These are phyloP conservation scores for Solanum paucissectum DNA, from an alignment of 257 asterid genomes.

Conservation along the genomic window DNA sequence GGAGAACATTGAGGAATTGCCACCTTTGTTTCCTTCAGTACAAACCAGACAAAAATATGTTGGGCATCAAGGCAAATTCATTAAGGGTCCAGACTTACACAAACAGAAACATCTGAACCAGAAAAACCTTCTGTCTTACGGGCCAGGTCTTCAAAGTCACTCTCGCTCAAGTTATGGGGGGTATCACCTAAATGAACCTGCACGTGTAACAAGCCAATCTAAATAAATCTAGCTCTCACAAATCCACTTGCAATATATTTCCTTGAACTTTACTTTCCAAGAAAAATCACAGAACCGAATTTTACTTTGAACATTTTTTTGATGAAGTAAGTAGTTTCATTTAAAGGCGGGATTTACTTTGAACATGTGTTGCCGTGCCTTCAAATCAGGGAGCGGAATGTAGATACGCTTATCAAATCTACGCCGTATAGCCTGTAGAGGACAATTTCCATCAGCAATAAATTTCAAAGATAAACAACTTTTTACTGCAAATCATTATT, in stretches of 20 bases:
- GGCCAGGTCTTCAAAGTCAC: conserved; percentile 39
- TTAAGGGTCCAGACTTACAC: conserved; percentile 21
- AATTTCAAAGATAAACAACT: not conserved
- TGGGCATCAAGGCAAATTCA: not conserved
- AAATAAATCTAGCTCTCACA: not conserved
- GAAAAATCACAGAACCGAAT: not conserved
- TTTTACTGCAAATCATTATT: not conserved
- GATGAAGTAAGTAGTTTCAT: not conserved
- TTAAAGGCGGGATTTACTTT: conserved; percentile 32
- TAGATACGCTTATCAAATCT: conserved; percentile 95
- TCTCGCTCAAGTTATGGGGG: conserved; percentile 40
- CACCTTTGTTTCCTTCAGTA: not conserved
- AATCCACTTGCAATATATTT: not conserved
- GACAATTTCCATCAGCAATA: not conserved
- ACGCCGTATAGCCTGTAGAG: conserved; percentile 73
- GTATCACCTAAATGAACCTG: conserved; percentile 50
- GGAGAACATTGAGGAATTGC: not conserved
- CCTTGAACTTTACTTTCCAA: not conserved
- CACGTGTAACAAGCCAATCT: not conserved
- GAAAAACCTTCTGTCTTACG: conserved; percentile 42
- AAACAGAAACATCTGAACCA: conserved; percentile 47
- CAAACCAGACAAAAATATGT: not conserved
- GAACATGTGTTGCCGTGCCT: conserved; percentile 97
- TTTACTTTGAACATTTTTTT: conserved; percentile 66
- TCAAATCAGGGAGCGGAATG: conserved; percentile 88